Percentiles rank a stretch among this genome's conserved stretches.
Conservation (phyloP, 2,329 filamentous ascomycete species). For the Beauveria medogensis region DNA sequence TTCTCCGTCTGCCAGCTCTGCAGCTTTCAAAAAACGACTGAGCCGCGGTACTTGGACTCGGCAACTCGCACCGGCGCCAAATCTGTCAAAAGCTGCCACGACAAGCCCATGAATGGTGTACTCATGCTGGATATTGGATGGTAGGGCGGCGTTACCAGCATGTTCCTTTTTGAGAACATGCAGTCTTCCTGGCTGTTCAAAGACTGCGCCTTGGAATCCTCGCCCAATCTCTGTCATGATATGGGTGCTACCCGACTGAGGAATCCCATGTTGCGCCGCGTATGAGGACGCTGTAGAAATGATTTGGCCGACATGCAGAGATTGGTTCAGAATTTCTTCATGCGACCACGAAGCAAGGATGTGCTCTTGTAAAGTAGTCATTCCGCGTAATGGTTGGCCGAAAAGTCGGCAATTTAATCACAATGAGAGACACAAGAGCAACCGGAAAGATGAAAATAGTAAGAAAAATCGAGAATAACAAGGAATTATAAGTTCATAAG, state of each 20-base stretch:
- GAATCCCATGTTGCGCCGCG: neutral
- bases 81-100: slow-evolving; percentile 7
- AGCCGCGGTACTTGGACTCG: slow-evolving; percentile 6
- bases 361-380: neutral
- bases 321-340: neutral
- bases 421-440: too few relatives aligned
- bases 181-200: slow-evolving; percentile 12
- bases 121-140: slow-evolving; percentile 11
- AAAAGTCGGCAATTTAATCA: accelerated
- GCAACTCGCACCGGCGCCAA: neutral
- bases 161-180: slow-evolving; percentile 15
- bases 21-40: neutral
- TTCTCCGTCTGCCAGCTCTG: neutral
- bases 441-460: too few relatives aligned
- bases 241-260: too few relatives aligned
- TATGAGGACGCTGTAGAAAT: neutral
- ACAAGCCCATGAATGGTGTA: slow-evolving; percentile 7
- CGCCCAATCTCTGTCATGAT: slow-evolving; percentile 19
- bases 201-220: slow-evolving; percentile 15
- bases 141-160: slow-evolving; percentile 12
- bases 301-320: neutral
- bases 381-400: neutral
- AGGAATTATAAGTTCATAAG: accelerated
- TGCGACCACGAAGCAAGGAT: neutral
- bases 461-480: too few relatives aligned